Evolutionary conservation across 208 protist species (phyloP), one percentile per base, ranked within the genome.

Genomic region (Leishmania tarentolae): DNA sequence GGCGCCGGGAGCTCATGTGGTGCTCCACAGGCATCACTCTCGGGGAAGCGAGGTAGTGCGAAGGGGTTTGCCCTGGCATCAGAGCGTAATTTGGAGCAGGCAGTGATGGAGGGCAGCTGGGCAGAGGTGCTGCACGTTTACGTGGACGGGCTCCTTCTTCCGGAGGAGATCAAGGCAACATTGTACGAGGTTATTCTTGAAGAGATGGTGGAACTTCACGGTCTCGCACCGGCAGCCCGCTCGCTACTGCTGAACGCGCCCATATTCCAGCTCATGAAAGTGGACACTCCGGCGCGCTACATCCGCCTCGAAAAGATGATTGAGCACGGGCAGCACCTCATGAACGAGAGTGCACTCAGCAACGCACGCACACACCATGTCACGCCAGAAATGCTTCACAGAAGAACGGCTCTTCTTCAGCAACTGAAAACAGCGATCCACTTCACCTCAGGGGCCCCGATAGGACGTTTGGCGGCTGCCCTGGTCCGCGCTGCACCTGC

Each of bases 111-210:
- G 52, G 94, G 94, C 2, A 86, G 89, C 53, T 97, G 93, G 92
- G 85, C 88, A 15, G 87, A 86, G 66, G 90, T 97, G 52, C 87
- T 97, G 53, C 71, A 78, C 52, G 86, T 81, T 8, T 97, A 96
- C 82, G 84, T 95, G 0, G 86, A 93, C 63, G 82, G 81, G 4
- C 81, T 95, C 0, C 83, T 96, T 1, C 86, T 97, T 6, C 91
- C 94, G 1, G 81, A 91, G 70, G 92, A 95, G 66, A 82, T 96
- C 21, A 86, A 91, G 65, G 86, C 89, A 57, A 81, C 77, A 6
- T 63, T 97, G 9, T 97, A 97, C 75, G 92, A 95, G 76, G 83
- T 88, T 21, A 93, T 97, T 50, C 86, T 97, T 63, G 89, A 95
- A 66, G 94, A 97, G 79, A 82, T 95, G 77, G 85, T 97, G 28